Conservation (phyloP, 2,329 filamentous ascomycete species). For the Cadophora luteo-olivacea region DNA sequence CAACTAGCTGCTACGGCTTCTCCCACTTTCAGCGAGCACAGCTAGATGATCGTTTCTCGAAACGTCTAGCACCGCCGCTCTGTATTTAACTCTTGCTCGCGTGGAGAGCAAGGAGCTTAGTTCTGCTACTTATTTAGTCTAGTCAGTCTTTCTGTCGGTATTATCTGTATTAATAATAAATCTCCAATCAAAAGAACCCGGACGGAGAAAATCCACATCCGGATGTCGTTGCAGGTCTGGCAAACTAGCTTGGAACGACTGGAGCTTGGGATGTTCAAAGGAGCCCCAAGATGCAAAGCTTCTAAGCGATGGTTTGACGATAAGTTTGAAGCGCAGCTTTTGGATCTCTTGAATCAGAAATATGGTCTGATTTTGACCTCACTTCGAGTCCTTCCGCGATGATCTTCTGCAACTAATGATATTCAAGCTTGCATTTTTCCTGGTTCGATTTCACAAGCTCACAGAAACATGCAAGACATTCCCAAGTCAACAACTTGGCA, state of each 20-base stretch:
- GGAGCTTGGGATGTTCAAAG: background rate
- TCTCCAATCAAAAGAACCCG: background rate
- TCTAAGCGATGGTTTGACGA: slow-evolving; percentile 9
- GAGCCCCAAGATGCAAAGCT: background rate
- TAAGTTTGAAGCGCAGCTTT: background rate
- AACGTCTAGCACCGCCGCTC: background rate
- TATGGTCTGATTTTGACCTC: slow-evolving; percentile 6
- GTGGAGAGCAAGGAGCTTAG: slow-evolving; percentile 2
- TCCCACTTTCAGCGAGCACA: background rate
- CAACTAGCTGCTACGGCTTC: background rate
- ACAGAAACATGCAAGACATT: background rate
- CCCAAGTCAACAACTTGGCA: background rate
- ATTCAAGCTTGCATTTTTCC: background rate
- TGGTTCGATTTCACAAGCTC: background rate
- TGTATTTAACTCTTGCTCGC: background rate
- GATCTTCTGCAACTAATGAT: background rate
- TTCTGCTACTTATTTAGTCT: background rate
- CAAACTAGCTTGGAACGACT: background rate
- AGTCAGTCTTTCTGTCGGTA: background rate
- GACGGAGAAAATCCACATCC: slow-evolving; percentile 10
- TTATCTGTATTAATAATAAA: background rate
- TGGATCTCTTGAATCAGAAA: background rate
- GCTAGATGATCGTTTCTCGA: background rate
- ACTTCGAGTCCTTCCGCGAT: background rate
- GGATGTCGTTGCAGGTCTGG: background rate